Percentiles rank a stretch among this genome's conserved stretches.
These are phyloP conservation scores for Boletus fagicola DNA, from an alignment of 768 basidiomycete species.

Conservation along the genomic window DNA sequence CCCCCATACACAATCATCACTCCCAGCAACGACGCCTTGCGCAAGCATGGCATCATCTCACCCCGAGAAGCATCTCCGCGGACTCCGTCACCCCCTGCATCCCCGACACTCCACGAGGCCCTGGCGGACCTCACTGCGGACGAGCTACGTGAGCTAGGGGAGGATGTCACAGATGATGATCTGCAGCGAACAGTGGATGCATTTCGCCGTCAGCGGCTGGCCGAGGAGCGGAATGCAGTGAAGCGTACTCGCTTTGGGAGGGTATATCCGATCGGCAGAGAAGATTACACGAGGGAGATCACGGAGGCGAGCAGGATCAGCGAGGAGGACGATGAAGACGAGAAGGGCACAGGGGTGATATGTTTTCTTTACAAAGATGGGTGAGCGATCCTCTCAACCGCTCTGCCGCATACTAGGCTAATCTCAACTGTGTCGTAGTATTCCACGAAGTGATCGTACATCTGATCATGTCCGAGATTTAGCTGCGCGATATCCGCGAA, in stretches of 20 bases:
- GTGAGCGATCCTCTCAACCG: constrained; percentile 45
- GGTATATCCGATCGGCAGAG: constrained; percentile 84
- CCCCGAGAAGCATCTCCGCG: constrained; percentile 65
- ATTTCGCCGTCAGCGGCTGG: constrained; percentile 61
- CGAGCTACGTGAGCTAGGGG: constrained; percentile 66
- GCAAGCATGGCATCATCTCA: constrained; percentile 89
- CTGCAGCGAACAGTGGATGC: constrained; percentile 69
- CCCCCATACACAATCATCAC: neutral
- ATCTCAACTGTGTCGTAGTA: constrained; percentile 41
- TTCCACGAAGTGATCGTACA: constrained; percentile 78
- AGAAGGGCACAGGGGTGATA: constrained; percentile 85
- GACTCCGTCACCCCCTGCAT: constrained; percentile 78
- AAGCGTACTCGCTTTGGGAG: constrained; percentile 74
- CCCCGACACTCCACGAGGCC: constrained; percentile 66
- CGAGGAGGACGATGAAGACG: constrained; percentile 62
- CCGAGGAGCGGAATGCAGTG: constrained; percentile 56
- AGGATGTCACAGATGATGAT: constrained; percentile 75
- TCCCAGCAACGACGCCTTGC: constrained; percentile 87
- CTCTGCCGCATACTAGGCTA: neutral
- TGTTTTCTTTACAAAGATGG: constrained; percentile 95
- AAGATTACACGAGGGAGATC: constrained; percentile 93
- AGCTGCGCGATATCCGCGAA: constrained; percentile 80
- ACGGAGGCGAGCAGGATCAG: constrained; percentile 84
- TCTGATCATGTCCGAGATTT: constrained; percentile 66
- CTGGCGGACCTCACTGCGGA: constrained; percentile 60